phyloP scores from a whole-genome alignment of 1,284 basidiomycete genomes.

The Boletellus deceptivus region DNA sequence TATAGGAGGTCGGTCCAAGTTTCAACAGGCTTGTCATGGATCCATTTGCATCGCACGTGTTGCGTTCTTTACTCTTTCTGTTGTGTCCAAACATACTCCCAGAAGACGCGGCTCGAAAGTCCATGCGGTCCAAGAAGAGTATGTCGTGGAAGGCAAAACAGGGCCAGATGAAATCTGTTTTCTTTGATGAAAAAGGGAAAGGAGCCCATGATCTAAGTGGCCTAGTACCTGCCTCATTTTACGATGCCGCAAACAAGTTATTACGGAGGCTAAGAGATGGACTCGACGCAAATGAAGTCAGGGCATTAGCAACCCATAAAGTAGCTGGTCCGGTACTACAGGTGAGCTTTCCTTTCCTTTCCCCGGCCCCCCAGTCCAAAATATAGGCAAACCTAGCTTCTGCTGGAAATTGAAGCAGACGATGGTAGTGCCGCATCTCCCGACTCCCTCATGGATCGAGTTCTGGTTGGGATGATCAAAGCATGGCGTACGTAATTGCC shows the following conservation, averaged over 20 bases:
- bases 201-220: slow-evolving; percentile 30
- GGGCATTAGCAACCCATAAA: slow-evolving; percentile 77
- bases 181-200: slow-evolving; percentile 46
- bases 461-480: slow-evolving; percentile 80
- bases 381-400: slow-evolving; percentile 48
- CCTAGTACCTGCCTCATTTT: slow-evolving; percentile 54
- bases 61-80: slow-evolving; percentile 76
- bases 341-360: slow-evolving; percentile 41
- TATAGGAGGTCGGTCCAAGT: slow-evolving; percentile 66
- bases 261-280: slow-evolving; percentile 52
- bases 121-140: slow-evolving; percentile 74
- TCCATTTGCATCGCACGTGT: slow-evolving; percentile 84
- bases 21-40: slow-evolving; percentile 71
- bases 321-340: slow-evolving; percentile 82
- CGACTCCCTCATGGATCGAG: slow-evolving; percentile 78
- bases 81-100: slow-evolving; percentile 57
- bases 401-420: slow-evolving; percentile 77
- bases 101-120: slow-evolving; percentile 35
- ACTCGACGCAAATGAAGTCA: slow-evolving; percentile 72
- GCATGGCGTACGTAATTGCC: slow-evolving; percentile 49
- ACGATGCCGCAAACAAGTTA: slow-evolving; percentile 48
- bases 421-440: slow-evolving; percentile 54
- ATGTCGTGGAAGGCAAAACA: slow-evolving; percentile 73
- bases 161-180: slow-evolving; percentile 72
- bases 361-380: neutral